Evolutionary conservation across 208 protist genomes (phyloP), one percentile per base, ranked within the genome.

Genomic region (Trypanosoma cruzi): DNA sequence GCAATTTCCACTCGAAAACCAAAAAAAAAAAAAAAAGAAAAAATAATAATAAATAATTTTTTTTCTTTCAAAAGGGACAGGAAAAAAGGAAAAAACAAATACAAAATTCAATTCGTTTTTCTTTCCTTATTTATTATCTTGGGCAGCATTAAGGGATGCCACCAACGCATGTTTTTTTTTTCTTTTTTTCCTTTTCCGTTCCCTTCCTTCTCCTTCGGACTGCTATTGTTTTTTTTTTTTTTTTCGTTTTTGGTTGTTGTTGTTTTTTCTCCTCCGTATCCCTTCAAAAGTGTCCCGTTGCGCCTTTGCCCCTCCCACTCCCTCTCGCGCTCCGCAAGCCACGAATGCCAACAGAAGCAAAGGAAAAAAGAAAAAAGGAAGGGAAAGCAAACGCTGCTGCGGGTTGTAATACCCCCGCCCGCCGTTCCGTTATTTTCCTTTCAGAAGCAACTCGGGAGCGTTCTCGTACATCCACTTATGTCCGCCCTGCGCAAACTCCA

Each of bases 381-480:
- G 56, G 14, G 56, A 61, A 37, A 44, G 18, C 6, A 40, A 4
- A 10, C 36, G 10, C 36, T 40, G 10, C 10, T 10, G 36, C 10
- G 36, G 36, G 36, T 40, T 4, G 4, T 40, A 10, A 10, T 10
- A 40, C 4, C 36, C 6, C 22, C 34, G 31, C 16, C 50, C 7
- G 2, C 8, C 20, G 16, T 42, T 0, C 29, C 20, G 56, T 48
- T 48, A 61, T 13, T 61, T 48, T 32, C 84, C 77, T 59, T 81
- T 77, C 53, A 95, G 65, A 26, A 95, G 84, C 34, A 75, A 64
- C 11, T 80, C 75, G 14, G 90, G 85, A 2, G 91, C 86, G 32
- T 88, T 84, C 32, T 80, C 81, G 64, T 85, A 88, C 8, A 68
- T 49, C 80, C 84, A 96, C 68, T 84, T 82, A 76, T 93, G 85